Conservation (phyloP, 495 filamentous ascomycete species). For the Echria macrotheca region DNA sequence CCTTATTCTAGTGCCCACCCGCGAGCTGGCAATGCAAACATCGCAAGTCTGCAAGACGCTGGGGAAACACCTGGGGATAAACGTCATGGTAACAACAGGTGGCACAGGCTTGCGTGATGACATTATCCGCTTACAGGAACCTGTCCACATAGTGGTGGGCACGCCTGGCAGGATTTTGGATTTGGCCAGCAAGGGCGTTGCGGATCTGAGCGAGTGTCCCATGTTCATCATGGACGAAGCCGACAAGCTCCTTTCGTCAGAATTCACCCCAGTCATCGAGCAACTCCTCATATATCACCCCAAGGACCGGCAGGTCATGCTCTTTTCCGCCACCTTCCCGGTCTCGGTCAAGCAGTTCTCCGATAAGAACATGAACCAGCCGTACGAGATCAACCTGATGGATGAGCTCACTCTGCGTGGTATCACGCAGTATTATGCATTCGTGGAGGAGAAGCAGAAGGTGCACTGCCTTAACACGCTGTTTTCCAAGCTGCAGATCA, state of each 20-base stretch:
- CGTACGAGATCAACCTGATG: constrained; percentile 99
- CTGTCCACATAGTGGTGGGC: constrained; percentile 96
- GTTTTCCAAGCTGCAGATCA: constrained; percentile 98
- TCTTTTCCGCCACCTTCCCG: constrained; percentile 97
- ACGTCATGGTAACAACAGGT: constrained; percentile 98
- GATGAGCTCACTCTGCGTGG: constrained; percentile 96
- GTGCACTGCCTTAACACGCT: constrained; percentile 98
- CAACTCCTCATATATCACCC: constrained; percentile 89
- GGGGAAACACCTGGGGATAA: constrained; percentile 92
- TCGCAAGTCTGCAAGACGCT: constrained; percentile 98
- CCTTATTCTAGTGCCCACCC: constrained; percentile 89
- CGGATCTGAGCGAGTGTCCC: constrained; percentile 90
- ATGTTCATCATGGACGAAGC: constrained; percentile 99
- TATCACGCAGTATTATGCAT: constrained; percentile 98
- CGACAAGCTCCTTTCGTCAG: constrained; percentile 91
- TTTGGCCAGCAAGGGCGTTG: constrained; percentile 87
- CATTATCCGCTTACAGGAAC: constrained; percentile 87
- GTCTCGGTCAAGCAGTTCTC: constrained; percentile 95
- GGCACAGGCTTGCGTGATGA: constrained; percentile 93
- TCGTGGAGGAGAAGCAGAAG: constrained; percentile 98
- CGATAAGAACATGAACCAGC: constrained; percentile 92
- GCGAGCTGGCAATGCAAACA: constrained; percentile 97
- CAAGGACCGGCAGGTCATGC: constrained; percentile 96
- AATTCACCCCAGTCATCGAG: constrained; percentile 96
- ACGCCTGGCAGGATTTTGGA: constrained; percentile 95